Conservation (phyloP, 2,329 filamentous ascomycete genomes). For the Periglandula ipomoeae region DNA sequence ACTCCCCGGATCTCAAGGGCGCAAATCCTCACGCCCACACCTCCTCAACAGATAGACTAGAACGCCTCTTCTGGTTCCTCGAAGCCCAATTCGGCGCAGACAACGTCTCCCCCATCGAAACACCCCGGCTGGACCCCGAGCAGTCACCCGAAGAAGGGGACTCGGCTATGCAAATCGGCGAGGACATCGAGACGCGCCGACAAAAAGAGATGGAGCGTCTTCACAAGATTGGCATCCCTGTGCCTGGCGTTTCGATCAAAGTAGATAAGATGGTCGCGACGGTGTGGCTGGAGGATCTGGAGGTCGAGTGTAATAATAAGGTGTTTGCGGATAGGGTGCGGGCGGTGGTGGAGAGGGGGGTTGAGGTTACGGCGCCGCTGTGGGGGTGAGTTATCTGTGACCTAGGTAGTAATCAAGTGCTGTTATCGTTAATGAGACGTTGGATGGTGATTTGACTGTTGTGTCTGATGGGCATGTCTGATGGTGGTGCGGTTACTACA, state of each 20-base stretch:
- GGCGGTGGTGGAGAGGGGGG: constrained; percentile 80
- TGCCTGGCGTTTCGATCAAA: constrained; percentile 78
- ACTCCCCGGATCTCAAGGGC: constrained; percentile 26
- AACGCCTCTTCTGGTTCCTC: constrained; percentile 87
- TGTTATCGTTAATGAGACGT: background rate
- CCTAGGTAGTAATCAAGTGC: too few species aligned
- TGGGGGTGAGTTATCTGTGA: constrained; percentile 35
- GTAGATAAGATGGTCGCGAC: constrained; percentile 82
- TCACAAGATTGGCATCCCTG: constrained; percentile 77
- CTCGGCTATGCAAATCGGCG: constrained; percentile 17
- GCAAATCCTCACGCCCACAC: constrained; percentile 67
- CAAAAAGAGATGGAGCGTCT: constrained; percentile 67
- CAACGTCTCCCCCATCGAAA: constrained; percentile 67
- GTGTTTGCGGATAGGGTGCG: constrained; percentile 76
- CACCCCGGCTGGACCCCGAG: constrained; percentile 26
- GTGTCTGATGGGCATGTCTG: too few species aligned
- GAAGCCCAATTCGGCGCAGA: constrained; percentile 91
- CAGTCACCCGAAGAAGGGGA: background rate
- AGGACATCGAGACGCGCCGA: constrained; percentile 41
- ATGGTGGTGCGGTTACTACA: too few species aligned
- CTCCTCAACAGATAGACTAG: constrained; percentile 65
- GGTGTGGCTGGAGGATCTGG: constrained; percentile 86
- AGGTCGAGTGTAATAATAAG: constrained; percentile 76
- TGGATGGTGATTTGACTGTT: too few species aligned
- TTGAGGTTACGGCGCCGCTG: constrained; percentile 76